These are phyloP conservation scores for Termitomyces sp. DNA, from an alignment of 768 basidiomycete species.

Conservation along the genomic window DNA sequence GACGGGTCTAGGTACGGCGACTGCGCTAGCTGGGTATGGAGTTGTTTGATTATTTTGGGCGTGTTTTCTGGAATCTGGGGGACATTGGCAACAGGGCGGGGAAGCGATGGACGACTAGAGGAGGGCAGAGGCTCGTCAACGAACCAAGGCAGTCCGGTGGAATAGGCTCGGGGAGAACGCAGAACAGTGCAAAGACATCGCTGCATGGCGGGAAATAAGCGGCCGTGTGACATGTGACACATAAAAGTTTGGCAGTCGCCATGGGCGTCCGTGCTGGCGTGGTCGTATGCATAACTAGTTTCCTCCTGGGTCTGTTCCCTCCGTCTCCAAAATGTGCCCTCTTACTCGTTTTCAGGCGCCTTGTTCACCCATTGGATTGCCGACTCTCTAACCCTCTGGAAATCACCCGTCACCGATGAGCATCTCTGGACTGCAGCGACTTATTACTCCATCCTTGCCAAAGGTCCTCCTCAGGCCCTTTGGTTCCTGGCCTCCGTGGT, in stretches of 20 bases:
- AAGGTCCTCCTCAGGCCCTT: conserved; percentile 48
- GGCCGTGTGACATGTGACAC: conserved; percentile 12
- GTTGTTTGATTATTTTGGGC: conserved; percentile 43
- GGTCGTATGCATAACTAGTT: conserved; percentile 73
- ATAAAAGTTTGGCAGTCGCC: conserved; percentile 2
- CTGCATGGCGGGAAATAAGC: conserved; percentile 10
- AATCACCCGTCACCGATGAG: conserved; percentile 79
- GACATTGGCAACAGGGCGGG: conserved; percentile 18
- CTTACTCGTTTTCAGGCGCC: conserved; percentile 34
- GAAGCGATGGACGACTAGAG: conserved; percentile 18
- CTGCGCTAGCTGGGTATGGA: conserved; percentile 49
- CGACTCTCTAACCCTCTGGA: conserved; percentile 89
- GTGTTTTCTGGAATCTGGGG: conserved; percentile 46
- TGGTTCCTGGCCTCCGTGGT: conserved; percentile 56
- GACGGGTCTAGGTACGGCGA: conserved; percentile 69
- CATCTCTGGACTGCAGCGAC: conserved; percentile 77
- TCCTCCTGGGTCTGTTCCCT: conserved; percentile 59
- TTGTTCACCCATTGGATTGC: conserved; percentile 91
- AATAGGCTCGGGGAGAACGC: conserved; percentile 4
- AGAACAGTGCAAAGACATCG: conserved; percentile 7
- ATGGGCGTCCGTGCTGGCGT: conserved; percentile 73
- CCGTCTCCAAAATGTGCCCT: background rate
- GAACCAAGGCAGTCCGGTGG: conserved; percentile 54
- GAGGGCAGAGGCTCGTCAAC: conserved; percentile 36
- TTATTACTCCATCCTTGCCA: conserved; percentile 77